phyloP scores from a whole-genome alignment of 2,329 filamentous ascomycete genomes.

The Aureobasidium sp. region DNA sequence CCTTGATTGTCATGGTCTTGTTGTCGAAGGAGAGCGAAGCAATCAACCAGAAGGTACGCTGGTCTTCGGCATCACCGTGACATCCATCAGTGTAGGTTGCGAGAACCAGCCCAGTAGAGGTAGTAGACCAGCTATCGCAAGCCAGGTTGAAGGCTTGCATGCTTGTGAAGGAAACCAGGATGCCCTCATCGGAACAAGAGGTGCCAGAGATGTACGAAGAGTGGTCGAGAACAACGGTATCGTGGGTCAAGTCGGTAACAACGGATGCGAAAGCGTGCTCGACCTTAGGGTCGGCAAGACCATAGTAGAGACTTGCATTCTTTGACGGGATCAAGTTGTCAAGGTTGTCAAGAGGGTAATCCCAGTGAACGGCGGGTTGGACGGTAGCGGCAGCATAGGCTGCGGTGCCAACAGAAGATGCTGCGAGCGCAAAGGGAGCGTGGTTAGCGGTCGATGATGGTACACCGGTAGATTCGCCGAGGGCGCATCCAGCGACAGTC shows the following conservation, averaged over 20 bases:
- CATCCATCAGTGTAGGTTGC: conserved; percentile 4
- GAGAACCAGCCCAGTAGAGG: neutral
- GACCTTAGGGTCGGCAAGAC: neutral
- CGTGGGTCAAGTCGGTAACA: neutral
- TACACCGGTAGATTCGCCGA: neutral
- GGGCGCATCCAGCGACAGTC: neutral
- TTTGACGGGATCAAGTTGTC: neutral
- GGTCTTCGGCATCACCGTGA: neutral
- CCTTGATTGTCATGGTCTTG: neutral
- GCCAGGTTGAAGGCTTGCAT: neutral
- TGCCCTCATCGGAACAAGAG: neutral
- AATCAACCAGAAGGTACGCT: conserved; percentile 3
- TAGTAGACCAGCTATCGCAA: neutral
- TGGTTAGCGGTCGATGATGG: neutral
- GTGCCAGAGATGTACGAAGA: neutral
- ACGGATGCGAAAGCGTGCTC: neutral
- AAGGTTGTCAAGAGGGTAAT: neutral
- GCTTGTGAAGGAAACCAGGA: neutral
- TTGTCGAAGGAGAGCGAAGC: neutral
- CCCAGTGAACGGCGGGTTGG: conserved; percentile 2
- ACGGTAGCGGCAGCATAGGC: neutral
- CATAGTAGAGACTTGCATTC: neutral
- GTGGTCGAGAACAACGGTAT: conserved; percentile 2
- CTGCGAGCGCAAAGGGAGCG: neutral
- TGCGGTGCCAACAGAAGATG: neutral